These are phyloP conservation scores for Dactylorhiza incarnata DNA, from an alignment of 106 monocot species.

Conservation along the genomic window DNA sequence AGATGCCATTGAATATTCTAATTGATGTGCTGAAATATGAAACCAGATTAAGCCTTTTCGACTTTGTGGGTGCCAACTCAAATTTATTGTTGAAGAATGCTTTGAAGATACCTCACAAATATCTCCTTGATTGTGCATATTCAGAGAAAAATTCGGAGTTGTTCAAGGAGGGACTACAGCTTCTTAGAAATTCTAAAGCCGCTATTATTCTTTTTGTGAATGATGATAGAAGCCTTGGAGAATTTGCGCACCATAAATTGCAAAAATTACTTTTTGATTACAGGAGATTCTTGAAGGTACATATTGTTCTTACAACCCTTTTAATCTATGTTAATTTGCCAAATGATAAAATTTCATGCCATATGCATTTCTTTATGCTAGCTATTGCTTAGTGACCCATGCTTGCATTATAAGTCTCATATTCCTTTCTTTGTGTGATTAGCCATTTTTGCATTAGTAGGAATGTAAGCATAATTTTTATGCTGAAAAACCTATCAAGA, in stretches of 20 bases:
- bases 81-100: slow-evolving; percentile 6
- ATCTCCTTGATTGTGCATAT: slow-evolving; percentile 7
- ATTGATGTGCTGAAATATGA: slow-evolving; percentile 4
- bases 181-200: slow-evolving; percentile 6
- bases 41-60: slow-evolving; percentile 11
- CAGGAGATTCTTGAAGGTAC: slow-evolving; percentile 6
- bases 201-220: slow-evolving; percentile 7
- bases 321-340: background rate
- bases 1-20: slow-evolving; percentile 4
- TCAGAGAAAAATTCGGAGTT: slow-evolving; percentile 5
- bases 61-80: slow-evolving; percentile 9
- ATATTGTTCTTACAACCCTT: background rate
- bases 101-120: slow-evolving; percentile 2
- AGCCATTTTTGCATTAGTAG: no score
- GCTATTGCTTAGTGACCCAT: background rate
- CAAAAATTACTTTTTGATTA: slow-evolving; percentile 1
- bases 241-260: slow-evolving; percentile 3
- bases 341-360: background rate
- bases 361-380: background rate
- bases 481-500: no score
- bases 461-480: no score
- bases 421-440: no score
- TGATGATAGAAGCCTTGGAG: slow-evolving; percentile 1
- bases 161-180: slow-evolving; percentile 1
- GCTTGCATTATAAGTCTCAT: background rate